Base-by-base conservation (phyloP, 495 filamentous ascomycete species). In the Penicillium flavigenum region DNA sequence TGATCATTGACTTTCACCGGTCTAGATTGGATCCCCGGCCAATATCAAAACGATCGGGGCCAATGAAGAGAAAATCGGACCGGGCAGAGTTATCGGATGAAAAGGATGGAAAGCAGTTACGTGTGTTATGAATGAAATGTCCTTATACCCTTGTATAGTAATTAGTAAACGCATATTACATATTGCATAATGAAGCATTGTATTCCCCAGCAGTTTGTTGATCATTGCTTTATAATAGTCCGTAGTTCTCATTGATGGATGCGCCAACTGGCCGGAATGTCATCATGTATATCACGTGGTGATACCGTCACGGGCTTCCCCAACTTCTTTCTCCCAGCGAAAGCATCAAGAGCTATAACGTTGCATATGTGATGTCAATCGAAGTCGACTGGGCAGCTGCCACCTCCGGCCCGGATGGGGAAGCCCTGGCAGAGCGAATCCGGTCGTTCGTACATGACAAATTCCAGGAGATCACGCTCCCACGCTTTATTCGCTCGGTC, bases 401-500 rank as follows among this genome's bases (percentile, higher is more conserved):
- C 67, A 97, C 93, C n/a, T 83, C 85, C 39, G 94, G 93, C 16
- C 83, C 89, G 26, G 92, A 96, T 68, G 92, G 95, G 17, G 76
- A 84, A 57, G 88, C 83, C 29, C 85, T 96, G 51, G 91, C 94
- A 8, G 86, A 90, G 62, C 78, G 78, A 50, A 94, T 99, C 69
- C 90, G 92, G 56, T 88, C 88, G 67, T 98, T 98, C 73, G 88
- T 99, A 63, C 90, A 99, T 74, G 85, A 88, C 65, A 92, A 89
- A 67, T 99, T 99, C 74, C 94, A 99, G 73, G 81, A 89, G 47
- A 86, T 97, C 42, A 79, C 89, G 14, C 81, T 99, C 29, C 94
- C 94, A 36, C 88, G 91, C 50, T 97, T 98, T 77, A 97, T 99
- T 72, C 92, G 94, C 60, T 93, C 90, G 10, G 95, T 99, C 39